phyloP scores from a whole-genome alignment of 441 rosid genomes.

The Croton setiger region DNA sequence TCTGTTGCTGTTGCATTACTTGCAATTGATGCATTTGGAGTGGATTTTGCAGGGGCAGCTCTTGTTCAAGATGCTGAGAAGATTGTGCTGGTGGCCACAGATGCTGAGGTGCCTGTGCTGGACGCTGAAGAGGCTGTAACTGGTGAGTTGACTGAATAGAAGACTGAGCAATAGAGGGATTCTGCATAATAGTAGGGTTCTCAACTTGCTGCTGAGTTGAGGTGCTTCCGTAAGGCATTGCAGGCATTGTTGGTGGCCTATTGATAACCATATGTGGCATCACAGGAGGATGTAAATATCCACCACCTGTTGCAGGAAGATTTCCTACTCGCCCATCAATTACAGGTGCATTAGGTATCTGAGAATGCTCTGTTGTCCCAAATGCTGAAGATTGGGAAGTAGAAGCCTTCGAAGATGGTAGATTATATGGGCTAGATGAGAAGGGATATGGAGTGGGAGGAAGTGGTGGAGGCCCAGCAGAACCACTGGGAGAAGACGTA shows the following conservation, averaged over 20 bases:
- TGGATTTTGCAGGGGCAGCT: conserved; percentile 50
- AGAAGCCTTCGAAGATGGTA: conserved; percentile 53
- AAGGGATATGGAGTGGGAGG: conserved; percentile 85
- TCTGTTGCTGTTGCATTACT: conserved; percentile 62
- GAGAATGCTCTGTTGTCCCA: conserved; percentile 61
- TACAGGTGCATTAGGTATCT: conserved; percentile 41
- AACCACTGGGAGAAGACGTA: conserved; percentile 60
- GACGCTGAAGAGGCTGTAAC: conserved; percentile 74
- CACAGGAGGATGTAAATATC: conserved; percentile 61
- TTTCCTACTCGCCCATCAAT: conserved; percentile 48
- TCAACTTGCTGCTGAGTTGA: conserved; percentile 66
- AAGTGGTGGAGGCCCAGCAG: conserved; percentile 77
- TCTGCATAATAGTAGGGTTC: conserved; percentile 48
- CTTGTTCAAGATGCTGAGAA: conserved; percentile 65
- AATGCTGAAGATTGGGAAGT: conserved; percentile 52
- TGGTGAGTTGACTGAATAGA: conserved; percentile 63
- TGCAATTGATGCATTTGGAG: conserved; percentile 69
- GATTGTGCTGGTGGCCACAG: conserved; percentile 62
- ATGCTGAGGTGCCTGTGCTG: conserved; percentile 81
- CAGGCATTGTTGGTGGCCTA: conserved; percentile 63
- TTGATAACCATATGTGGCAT: conserved; percentile 63
- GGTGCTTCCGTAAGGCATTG: conserved; percentile 49
- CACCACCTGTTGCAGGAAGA: conserved; percentile 49
- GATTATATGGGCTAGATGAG: conserved; percentile 69
- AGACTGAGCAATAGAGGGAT: conserved; percentile 45